These are phyloP conservation scores for Cornus florida DNA, from an alignment of 148 eudicot species.

Conservation along the genomic window DNA sequence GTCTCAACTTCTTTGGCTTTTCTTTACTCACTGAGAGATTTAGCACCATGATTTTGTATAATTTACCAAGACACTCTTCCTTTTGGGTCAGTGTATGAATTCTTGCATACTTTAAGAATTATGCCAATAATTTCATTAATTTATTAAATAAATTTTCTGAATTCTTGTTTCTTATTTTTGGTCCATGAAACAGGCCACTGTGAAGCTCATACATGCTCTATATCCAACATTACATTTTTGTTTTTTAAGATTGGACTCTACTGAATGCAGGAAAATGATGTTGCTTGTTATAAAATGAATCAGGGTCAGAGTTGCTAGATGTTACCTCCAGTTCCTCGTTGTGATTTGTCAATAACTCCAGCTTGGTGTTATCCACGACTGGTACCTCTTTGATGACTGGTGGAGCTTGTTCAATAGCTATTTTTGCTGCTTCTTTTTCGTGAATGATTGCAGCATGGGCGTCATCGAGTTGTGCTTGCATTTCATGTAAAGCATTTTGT, in stretches of 20 bases:
- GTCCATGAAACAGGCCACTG: not conserved
- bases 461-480: slow-evolving; percentile 72
- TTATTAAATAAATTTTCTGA: not conserved
- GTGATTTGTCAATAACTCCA: slow-evolving; percentile 51
- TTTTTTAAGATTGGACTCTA: not conserved
- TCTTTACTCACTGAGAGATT: not conserved
- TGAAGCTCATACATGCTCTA: not conserved
- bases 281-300: slow-evolving; percentile 9
- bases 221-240: not conserved
- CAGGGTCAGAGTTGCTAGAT: slow-evolving; percentile 2
- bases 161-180: not conserved
- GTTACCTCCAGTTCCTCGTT: slow-evolving; percentile 54
- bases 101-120: too few relatives aligned
- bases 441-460: slow-evolving; percentile 67
- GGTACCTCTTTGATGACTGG: slow-evolving; percentile 92
- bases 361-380: slow-evolving; percentile 59
- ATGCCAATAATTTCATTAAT: not conserved
- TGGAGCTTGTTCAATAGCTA: slow-evolving; percentile 95
- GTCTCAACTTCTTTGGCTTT: not conserved
- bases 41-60: not conserved
- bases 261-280: not conserved
- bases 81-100: not conserved
- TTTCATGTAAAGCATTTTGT: slow-evolving; percentile 61
- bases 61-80: not conserved
- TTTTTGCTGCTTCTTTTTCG: slow-evolving; percentile 94